Conservation (phyloP, 805 yeast species). For the Scheffersomyces spartinae region DNA sequence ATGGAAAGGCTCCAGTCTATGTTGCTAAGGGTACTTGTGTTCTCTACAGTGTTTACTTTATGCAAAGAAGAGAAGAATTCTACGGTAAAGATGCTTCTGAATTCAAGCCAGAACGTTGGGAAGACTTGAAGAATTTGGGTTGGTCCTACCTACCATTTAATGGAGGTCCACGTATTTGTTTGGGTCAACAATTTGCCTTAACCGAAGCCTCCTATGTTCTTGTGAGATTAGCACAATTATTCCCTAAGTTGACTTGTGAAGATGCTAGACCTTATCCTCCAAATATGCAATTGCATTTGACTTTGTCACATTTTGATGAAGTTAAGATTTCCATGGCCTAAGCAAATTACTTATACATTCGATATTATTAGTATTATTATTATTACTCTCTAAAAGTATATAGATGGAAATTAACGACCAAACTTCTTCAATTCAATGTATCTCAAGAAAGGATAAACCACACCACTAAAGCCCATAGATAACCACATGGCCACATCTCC, state of each 20-base stretch:
- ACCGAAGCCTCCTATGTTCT: slow-evolving; percentile 23
- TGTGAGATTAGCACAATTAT: slow-evolving; percentile 17
- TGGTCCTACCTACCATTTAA: slow-evolving; percentile 27
- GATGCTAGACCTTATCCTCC: too few relatives aligned
- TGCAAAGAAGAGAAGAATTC: slow-evolving; percentile 16
- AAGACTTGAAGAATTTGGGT: slow-evolving; percentile 15
- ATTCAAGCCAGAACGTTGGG: slow-evolving; percentile 31
- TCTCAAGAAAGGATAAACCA: slow-evolving; percentile 54
- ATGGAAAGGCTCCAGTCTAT: slow-evolving; percentile 12
- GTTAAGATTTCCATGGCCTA: too few relatives aligned
- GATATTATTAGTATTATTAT: too few relatives aligned
- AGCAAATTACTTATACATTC: too few relatives aligned
- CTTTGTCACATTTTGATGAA: too few relatives aligned
- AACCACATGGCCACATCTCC: slow-evolving; percentile 82
- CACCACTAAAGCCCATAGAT: slow-evolving; percentile 57
- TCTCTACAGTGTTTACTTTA: slow-evolving; percentile 16
- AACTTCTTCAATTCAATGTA: slow-evolving; percentile 49
- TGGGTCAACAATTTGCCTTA: slow-evolving; percentile 29
- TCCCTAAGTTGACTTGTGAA: slow-evolving; percentile 12
- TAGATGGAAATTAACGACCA: too few relatives aligned
- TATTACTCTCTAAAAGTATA: too few relatives aligned
- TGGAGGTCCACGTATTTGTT: slow-evolving; percentile 27
- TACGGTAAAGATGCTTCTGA: slow-evolving; percentile 24
- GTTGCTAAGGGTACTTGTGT: slow-evolving; percentile 19
- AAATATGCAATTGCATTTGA: too few relatives aligned